These are phyloP conservation scores for Podila verticillata DNA, from an alignment of 192 early-diverging fungal species.

Conservation along the genomic window DNA sequence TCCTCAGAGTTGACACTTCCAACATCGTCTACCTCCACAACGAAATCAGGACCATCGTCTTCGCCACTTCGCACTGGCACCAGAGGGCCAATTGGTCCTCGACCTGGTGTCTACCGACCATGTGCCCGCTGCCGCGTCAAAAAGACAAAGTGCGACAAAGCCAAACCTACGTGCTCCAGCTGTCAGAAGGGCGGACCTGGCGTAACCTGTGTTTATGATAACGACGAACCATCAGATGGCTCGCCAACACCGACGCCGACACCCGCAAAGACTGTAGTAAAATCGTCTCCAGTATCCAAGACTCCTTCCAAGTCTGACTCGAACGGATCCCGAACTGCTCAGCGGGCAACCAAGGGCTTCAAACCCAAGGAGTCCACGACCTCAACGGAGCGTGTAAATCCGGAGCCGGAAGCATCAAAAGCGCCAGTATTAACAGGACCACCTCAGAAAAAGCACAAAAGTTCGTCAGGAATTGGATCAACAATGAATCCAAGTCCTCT, in stretches of 20 bases:
- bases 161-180: slow-evolving; percentile 38
- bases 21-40: background rate
- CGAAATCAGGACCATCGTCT: slow-evolving; percentile 10
- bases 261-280: background rate
- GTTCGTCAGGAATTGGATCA: background rate
- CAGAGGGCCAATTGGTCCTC: slow-evolving; percentile 30
- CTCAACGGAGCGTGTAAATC: background rate
- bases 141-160: slow-evolving; percentile 45
- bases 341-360: background rate
- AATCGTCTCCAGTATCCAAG: background rate
- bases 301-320: background rate
- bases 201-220: slow-evolving; percentile 38
- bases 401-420: background rate
- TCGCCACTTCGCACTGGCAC: background rate
- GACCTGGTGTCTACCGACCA: slow-evolving; percentile 44
- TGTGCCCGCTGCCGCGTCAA: slow-evolving; percentile 44
- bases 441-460: slow-evolving; percentile 7
- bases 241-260: background rate
- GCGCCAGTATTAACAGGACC: background rate
- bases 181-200: slow-evolving; percentile 30
- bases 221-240: slow-evolving; percentile 28
- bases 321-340: background rate
- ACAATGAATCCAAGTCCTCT: slow-evolving; percentile 13
- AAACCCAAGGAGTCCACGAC: background rate
- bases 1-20: background rate